These are phyloP conservation scores for Vitis cinerea DNA, from an alignment of 164 flowering plant species.

Conservation along the genomic window DNA sequence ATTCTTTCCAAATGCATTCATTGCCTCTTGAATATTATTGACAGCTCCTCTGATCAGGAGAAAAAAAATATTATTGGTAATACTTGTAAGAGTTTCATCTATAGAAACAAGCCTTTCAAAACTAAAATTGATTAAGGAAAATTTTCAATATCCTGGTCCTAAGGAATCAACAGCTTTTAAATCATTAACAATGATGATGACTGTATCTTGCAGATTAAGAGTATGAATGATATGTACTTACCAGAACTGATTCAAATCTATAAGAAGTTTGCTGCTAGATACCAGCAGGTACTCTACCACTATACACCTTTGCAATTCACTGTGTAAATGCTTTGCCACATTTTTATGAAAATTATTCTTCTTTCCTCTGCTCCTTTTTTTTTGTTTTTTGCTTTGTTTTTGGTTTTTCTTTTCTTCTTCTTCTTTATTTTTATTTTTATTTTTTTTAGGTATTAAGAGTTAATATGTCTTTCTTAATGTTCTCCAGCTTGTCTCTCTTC, in stretches of 20 bases:
- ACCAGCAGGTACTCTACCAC: constrained; percentile 56
- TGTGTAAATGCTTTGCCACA: neutral
- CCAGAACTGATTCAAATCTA: constrained; percentile 64
- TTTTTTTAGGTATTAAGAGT: neutral
- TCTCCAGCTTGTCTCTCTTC: constrained; percentile 61
- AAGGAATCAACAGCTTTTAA: no score
- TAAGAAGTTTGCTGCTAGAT: constrained; percentile 60
- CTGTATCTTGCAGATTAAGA: constrained; percentile 50
- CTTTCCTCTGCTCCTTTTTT: no score
- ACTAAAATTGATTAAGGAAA: no score
- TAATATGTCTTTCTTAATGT: neutral
- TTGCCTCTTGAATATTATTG: no score
- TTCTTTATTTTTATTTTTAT: neutral
- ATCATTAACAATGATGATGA: neutral
- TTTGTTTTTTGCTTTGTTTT: neutral
- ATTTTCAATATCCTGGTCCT: no score
- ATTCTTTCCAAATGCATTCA: no score
- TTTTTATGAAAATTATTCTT: no score
- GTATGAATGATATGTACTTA: constrained; percentile 73
- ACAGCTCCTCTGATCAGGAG: no score
- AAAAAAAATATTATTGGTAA: no score
- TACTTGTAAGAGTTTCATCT: no score
- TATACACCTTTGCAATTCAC: neutral
- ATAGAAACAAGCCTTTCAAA: no score
- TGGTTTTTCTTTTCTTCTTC: neutral